Evolutionary conservation across 768 basidiomycete genomes (phyloP), one percentile per base, ranked within the genome.

Genomic region (Tephrocybe sp.): DNA sequence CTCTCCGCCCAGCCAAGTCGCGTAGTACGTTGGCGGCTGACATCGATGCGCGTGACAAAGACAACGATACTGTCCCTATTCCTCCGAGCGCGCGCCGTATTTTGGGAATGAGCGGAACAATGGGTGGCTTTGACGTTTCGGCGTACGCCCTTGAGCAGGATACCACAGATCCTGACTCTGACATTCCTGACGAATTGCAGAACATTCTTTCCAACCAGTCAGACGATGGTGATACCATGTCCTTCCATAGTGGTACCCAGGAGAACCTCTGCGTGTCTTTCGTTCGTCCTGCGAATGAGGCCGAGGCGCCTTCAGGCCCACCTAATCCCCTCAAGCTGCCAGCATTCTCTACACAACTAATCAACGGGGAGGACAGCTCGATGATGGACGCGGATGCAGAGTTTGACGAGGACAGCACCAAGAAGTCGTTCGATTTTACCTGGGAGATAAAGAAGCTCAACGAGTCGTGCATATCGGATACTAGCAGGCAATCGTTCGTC

Each of bases 401-500:
- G 11, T 73, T 73, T 0, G 82, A 80, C 12, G 82, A 83, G 46
- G 81, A 87, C 55, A 80, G 85, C 54, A 91, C 88, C 0, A 88
- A 84, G 69, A 85, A 78, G 57, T 86, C 83, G 1, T 92, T 91
- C 52, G 89, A 92, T 59, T 92, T 91, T 60, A 92, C 90, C 0
- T 86, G 84, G 31, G 90, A 91, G 63, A 65, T 91, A 45, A 68
- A 76, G 64, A 82, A 71, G 57, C 72, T 91, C 42, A 83, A 85
- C 45, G 83, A 87, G 56, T 83, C 81, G 5, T 84, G 85, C 27
- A 86, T 59, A 1, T 83, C 82, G 1, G 82, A 88, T 59, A n/a
- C n/a, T n/a, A n/a, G n/a, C n/a, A 69, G 87, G 9, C 71, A 65
- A 11, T 91, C 88, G 64, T 92, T 92, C 59, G 84, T 91, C 3